These are phyloP conservation scores for Dalechampia spathulata DNA, from an alignment of 441 rosid species.

Conservation along the genomic window DNA sequence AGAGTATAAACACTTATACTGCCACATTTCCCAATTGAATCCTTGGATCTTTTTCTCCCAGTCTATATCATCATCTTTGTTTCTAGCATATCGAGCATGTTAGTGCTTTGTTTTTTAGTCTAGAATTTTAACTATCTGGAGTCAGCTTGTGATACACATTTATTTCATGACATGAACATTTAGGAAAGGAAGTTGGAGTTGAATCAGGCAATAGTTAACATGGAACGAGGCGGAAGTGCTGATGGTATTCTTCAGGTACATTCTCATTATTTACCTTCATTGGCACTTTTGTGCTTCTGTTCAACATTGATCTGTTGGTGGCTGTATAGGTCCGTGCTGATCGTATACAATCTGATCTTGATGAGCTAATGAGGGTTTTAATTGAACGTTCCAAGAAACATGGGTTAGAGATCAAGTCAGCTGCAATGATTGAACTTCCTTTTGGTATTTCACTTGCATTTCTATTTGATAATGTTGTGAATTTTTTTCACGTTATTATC, in stretches of 20 bases:
- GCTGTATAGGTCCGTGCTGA: conserved; percentile 84
- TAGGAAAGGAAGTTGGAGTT: conserved; percentile 82
- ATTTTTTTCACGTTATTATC: not conserved
- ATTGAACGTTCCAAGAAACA: conserved; percentile 81
- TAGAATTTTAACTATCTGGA: not conserved
- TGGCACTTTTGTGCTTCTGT: conserved; percentile 14
- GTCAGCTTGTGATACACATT: not conserved
- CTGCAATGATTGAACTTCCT: conserved; percentile 86
- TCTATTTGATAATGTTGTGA: not conserved
- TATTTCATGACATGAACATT: conserved; percentile 15
- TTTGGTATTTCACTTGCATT: conserved; percentile 41
- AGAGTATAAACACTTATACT: not conserved
- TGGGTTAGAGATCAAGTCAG: conserved; percentile 67
- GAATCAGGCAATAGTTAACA: conserved; percentile 82
- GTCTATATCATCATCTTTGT: not conserved
- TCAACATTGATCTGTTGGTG: conserved; percentile 19
- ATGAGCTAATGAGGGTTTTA: conserved; percentile 77
- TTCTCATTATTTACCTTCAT: conserved; percentile 14
- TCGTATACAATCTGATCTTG: conserved; percentile 88
- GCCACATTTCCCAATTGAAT: not conserved
- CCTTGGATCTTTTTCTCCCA: not conserved
- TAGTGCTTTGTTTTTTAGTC: not conserved
- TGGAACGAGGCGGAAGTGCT: conserved; percentile 93
- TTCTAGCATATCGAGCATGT: conserved; percentile 1
- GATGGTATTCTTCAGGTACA: conserved; percentile 95